Base-by-base conservation (phyloP, 441 rosid species). In the Populus trichocarpa region DNA sequence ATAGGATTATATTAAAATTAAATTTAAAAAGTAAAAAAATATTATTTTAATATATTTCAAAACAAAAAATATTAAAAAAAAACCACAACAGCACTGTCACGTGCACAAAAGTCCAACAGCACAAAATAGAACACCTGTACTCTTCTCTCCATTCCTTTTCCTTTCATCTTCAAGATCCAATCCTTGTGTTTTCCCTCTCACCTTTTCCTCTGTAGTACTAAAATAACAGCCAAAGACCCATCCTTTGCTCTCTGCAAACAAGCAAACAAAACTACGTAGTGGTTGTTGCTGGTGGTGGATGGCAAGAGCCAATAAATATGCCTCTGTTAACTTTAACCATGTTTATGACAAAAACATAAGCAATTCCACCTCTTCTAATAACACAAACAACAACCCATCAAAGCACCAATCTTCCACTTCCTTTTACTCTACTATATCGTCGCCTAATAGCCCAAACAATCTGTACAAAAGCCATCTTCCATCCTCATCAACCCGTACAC, bases 301-400 rank as follows among this genome's bases (percentile, higher is more conserved):
- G 98, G 97, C 98, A 83, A 89, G 93, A 82, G 71, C 88, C 80
- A 94, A 94, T 82, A 92, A 91, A 79, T 90, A 89, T 73, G 73
- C 90, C 26, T 84, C 98, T 77, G 85, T 92, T 72, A 92, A 91
- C 85, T 94, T 83, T 83, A 94, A 88, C 76, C 86, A 92, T 83
- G 77, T 94, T 77, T 88, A 87, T 74, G 95, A 90, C 38, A 92
- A 87, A 75, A 86, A 82, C 72, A 57, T 77, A 74, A 75, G 40
- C 71, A 67, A 40, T 69, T 23, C 84, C 70, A 64, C 67, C 53
- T 59, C 82, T 72, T 2, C 77, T 25, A 70, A 75, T 66, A 18
- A 81, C 8, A 1, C 87, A 3, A 74, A 30, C 36, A 78, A 23
- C 26, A 78, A 28, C 71, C 86, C 66, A 18, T 73, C 36, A 14